Evolutionary conservation across 169 alveolate species (phyloP).

Genomic region (Hepatocystis sp.): DNA sequence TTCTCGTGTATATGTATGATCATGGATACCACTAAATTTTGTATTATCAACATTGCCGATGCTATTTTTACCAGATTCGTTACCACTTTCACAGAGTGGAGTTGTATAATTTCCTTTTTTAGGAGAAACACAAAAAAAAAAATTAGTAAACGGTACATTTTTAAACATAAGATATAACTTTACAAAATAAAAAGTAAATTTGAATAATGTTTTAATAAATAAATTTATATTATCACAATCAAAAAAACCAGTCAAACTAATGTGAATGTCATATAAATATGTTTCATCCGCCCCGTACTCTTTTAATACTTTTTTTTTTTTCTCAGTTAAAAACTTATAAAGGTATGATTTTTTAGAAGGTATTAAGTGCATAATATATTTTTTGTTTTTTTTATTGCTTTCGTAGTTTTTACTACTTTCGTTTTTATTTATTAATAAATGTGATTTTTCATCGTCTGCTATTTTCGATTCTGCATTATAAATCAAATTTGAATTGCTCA

Average conservation of each 20-base stretch:
- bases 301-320: conserved; percentile 39
- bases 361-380: conserved; percentile 46
- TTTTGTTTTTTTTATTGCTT: not conserved
- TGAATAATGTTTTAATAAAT: conserved; percentile 25
- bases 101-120: too few relatives aligned
- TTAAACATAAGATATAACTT: conserved; percentile 27
- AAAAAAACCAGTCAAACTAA: conserved; percentile 65
- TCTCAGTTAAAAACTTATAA: conserved; percentile 31
- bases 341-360: conserved; percentile 49
- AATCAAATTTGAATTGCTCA: too few relatives aligned
- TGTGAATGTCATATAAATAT: conserved; percentile 63
- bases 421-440: too few relatives aligned
- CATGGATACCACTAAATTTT: too few relatives aligned
- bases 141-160: conserved; percentile 6
- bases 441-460: too few relatives aligned
- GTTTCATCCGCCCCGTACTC: conserved; percentile 55
- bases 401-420: too few relatives aligned
- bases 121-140: conserved; percentile 22
- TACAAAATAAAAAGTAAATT: conserved; percentile 32
- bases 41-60: not conserved
- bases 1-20: too few relatives aligned
- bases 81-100: too few relatives aligned
- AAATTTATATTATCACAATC: conserved; percentile 30
- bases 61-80: not conserved
- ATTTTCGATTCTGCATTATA: too few relatives aligned